phyloP scores from a whole-genome alignment of 257 asterid genomes.

The Handroanthus guayacan region DNA sequence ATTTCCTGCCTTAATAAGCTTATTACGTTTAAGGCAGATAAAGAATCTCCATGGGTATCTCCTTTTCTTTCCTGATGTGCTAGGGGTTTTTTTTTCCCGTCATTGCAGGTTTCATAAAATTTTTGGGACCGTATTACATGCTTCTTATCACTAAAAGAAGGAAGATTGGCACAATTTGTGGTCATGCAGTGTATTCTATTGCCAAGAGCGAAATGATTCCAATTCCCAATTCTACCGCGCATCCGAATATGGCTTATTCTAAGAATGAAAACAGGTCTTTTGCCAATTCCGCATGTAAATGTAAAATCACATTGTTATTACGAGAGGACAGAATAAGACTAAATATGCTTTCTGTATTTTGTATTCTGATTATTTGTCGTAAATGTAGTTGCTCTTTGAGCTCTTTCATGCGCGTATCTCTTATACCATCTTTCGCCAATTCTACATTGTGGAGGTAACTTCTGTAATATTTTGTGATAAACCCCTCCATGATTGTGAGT shows the following conservation, averaged over 20 bases:
- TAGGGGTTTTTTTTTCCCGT: constrained; percentile 21
- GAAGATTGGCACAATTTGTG: constrained; percentile 88
- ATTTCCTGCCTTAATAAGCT: constrained; percentile 4
- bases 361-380: constrained; percentile 46
- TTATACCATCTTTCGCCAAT: constrained; percentile 38
- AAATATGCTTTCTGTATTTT: constrained; percentile 46
- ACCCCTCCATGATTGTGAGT: constrained; percentile 41
- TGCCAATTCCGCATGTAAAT: constrained; percentile 71
- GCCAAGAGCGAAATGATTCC: constrained; percentile 84
- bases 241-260: constrained; percentile 77
- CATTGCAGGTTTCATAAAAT: constrained; percentile 76
- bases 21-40: neutral
- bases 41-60: neutral
- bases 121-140: constrained; percentile 97
- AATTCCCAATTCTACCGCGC: constrained; percentile 66
- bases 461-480: constrained; percentile 38
- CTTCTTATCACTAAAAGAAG: constrained; percentile 81
- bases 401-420: constrained; percentile 34
- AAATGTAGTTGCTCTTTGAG: constrained; percentile 36
- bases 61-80: constrained; percentile 27
- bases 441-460: constrained; percentile 43
- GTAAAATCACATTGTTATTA: constrained; percentile 57
- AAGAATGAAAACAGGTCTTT: constrained; percentile 97
- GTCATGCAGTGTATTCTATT: constrained; percentile 86
- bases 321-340: constrained; percentile 48